Percentiles rank a stretch among this genome's conserved stretches.
phyloP scores from a whole-genome alignment of 2,329 filamentous ascomycete genomes.

The Beauveria sp. region DNA sequence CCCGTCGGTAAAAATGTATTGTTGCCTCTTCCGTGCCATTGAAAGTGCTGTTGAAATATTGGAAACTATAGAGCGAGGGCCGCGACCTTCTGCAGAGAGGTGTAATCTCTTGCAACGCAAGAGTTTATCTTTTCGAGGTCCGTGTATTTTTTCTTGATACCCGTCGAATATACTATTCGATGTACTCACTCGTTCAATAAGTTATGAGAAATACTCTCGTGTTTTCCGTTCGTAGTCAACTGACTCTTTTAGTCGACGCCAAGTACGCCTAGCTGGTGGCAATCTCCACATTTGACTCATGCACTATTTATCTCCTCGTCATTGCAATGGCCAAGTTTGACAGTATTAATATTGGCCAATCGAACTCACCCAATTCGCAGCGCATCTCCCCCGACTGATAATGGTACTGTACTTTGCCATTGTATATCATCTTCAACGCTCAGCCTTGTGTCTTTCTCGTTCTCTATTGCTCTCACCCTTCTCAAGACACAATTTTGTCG shows the following conservation, averaged over 20 bases:
- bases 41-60: background rate
- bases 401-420: background rate
- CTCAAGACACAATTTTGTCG: background rate
- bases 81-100: background rate
- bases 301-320: background rate
- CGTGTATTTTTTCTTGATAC: background rate
- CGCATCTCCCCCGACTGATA: background rate
- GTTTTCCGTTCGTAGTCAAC: too few species aligned
- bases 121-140: background rate
- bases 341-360: background rate
- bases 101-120: background rate
- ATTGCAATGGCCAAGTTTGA: background rate
- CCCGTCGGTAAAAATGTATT: slow-evolving; percentile 31
- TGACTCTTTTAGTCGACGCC: too few species aligned
- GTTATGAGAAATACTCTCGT: background rate
- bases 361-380: background rate
- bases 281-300: slow-evolving; percentile 2
- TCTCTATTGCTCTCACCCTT: background rate
- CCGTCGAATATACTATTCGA: background rate
- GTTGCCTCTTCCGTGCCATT: background rate
- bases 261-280: background rate
- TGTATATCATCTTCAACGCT: background rate
- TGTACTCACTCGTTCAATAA: background rate
- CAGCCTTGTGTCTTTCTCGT: background rate
- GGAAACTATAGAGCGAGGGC: background rate